Evolutionary conservation across 441 rosid species (phyloP), one percentile per base, ranked within the genome.

Genomic region (Geranium incanum): DNA sequence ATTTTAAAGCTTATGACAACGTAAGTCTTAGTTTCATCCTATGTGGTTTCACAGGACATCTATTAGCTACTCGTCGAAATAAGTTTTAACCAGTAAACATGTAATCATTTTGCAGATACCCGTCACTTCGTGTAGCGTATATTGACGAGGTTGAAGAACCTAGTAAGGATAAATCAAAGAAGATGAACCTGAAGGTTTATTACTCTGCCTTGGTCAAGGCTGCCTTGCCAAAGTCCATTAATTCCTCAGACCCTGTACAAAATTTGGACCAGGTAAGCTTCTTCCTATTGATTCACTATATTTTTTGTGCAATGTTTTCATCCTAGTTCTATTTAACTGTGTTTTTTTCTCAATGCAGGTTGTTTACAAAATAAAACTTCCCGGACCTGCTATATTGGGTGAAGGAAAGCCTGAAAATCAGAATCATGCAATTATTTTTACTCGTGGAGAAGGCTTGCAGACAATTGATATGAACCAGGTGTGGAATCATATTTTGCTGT

Each of bases 401-500:
- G 99, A 96, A 82, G 99, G 99, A 71, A 96, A 96, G 81, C 99
- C 99, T 65, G 99, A 96, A 87, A 96, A 96, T 84, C 98, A 96
- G 79, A 93, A 96, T 77, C 98, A 96, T 82, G 98, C 99, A 41
- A 84, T 96, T 75, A 93, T 96, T n/a, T 96, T 96, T 77, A 84
- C 99, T 19, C 97, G 99, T 70, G 99, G 99, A 77, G 99, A 96
- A 77, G 99, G 97, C 69, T 87, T 96, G 83, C 99, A 96, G 79
- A 91, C 99, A 38, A 96, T 96, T 65, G 99, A 96, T 79, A 96
- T 96, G 99, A 96, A 96, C 82, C 99, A 96, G 97, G 99, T 83
- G 71, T 76, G 68, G 21, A 9, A 8, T 38, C 12, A 0, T 7
- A 12, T 12, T 37, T 15, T 67, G 9, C 52, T 16, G 33, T 67